phyloP scores from a whole-genome alignment of 73 alveolate genomes.

The Stentor roeselii region DNA sequence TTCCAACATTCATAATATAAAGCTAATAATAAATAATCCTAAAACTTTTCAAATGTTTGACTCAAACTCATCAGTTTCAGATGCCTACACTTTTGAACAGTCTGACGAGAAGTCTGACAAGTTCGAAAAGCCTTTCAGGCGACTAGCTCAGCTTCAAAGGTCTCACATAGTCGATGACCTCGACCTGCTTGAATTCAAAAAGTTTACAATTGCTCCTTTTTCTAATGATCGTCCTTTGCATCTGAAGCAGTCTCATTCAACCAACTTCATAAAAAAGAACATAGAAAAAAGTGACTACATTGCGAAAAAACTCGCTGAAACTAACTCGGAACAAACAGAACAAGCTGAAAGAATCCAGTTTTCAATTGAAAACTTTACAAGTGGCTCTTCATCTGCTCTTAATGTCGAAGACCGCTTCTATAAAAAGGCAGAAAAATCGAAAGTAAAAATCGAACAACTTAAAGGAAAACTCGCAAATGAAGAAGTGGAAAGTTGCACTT shows the following conservation, averaged over 20 bases:
- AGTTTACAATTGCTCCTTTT: not conserved
- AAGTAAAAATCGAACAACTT: too few relatives aligned
- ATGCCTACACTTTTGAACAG: too few relatives aligned
- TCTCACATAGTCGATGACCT: not conserved
- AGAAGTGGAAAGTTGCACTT: not conserved
- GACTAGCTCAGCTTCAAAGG: too few relatives aligned
- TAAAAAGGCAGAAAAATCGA: not conserved
- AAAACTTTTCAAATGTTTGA: too few relatives aligned
- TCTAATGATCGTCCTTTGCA: not conserved
- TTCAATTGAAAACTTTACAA: not conserved
- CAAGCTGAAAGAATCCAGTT: too few relatives aligned
- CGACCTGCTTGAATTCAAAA: not conserved
- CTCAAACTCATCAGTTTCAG: too few relatives aligned
- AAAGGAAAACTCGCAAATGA: not conserved
- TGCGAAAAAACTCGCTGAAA: not conserved
- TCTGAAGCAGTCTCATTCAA: not conserved
- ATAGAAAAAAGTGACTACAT: not conserved
- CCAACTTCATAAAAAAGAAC: not conserved
- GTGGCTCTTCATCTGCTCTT: not conserved
- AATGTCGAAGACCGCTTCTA: not conserved
- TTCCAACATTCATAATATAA: too few relatives aligned
- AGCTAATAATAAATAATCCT: too few relatives aligned
- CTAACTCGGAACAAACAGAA: not conserved
- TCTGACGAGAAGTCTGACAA: too few relatives aligned
- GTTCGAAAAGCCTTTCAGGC: too few relatives aligned